These are phyloP conservation scores for Cyclostephanos tholiformis DNA, from an alignment of 108 stramenopile species.

Conservation along the genomic window DNA sequence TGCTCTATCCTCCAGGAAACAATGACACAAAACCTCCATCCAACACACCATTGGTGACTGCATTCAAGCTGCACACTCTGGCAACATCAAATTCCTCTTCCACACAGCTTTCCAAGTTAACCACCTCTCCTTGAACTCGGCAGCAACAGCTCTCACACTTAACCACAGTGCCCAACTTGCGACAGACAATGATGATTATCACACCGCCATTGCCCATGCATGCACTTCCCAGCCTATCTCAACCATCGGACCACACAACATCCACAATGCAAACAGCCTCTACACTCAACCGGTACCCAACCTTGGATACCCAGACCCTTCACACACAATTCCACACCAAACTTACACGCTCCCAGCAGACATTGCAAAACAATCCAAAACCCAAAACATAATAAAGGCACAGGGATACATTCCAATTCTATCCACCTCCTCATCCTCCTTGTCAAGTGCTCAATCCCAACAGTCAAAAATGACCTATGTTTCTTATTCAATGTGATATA, in stretches of 20 bases:
- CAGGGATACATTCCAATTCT: conserved; percentile 2
- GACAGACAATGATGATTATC: conserved; percentile 31
- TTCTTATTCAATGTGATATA: conserved; percentile 13
- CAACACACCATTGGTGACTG: background rate
- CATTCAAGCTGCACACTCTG: background rate
- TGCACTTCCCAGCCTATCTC: background rate
- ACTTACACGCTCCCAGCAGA: conserved; percentile 13
- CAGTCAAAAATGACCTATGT: background rate
- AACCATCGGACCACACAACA: conserved; percentile 17
- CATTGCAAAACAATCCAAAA: conserved; percentile 10
- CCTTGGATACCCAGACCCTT: background rate
- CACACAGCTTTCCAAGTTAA: background rate
- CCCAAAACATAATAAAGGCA: background rate
- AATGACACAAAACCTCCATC: background rate
- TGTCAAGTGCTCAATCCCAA: background rate
- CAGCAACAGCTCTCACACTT: background rate
- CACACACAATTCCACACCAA: background rate
- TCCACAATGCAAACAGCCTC: background rate
- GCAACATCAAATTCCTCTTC: conserved; percentile 4
- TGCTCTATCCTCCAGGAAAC: background rate
- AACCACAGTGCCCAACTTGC: conserved; percentile 19
- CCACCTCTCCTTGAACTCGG: background rate
- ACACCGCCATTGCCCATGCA: conserved; percentile 15
- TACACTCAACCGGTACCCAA: background rate
- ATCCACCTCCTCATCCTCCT: conserved; percentile 14